Conservation (phyloP, 805 yeast genomes). For the Sugiyamaella valdiviana region DNA sequence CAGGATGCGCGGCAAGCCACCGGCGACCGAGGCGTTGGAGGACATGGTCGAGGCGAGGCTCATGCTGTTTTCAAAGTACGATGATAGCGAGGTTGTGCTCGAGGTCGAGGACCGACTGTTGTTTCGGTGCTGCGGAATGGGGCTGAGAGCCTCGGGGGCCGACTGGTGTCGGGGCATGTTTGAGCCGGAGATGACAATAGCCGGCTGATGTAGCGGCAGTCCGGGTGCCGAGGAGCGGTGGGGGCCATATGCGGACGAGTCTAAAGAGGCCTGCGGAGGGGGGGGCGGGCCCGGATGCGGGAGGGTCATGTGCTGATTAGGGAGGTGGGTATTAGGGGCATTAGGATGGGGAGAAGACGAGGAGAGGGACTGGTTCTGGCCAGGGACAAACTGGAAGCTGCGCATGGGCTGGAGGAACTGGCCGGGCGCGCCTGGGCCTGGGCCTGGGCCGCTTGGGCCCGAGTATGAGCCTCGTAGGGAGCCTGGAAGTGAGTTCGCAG, state of each 20-base stretch:
- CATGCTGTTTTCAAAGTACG: not conserved
- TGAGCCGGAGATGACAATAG: not conserved
- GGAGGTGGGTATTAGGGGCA: conserved; percentile 1
- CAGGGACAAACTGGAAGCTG: not conserved
- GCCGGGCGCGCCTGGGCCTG: not conserved
- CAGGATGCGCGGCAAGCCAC: conserved; percentile 14
- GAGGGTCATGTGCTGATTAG: conserved; percentile 8
- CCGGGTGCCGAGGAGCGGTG: conserved; percentile 7
- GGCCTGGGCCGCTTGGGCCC: not conserved
- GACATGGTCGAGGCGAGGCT: conserved; percentile 3
- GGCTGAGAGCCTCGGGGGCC: conserved; percentile 7
- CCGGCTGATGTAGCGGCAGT: conserved; percentile 3
- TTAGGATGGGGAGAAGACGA: not conserved
- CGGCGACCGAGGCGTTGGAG: not conserved
- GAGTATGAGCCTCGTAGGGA: too few species aligned
- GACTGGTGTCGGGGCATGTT: conserved; percentile 8
- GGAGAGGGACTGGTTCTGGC: not conserved
- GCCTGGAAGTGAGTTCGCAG: not conserved
- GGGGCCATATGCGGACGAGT: not conserved
- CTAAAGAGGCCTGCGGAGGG: not conserved
- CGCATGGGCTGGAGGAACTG: not conserved
- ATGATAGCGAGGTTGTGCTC: not conserved
- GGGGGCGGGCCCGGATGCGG: conserved; percentile 4
- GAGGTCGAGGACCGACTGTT: conserved; percentile 9
- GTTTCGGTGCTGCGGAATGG: conserved; percentile 7